Conservation (phyloP, 768 basidiomycete genomes). For the Daedaleopsis sinensis region DNA sequence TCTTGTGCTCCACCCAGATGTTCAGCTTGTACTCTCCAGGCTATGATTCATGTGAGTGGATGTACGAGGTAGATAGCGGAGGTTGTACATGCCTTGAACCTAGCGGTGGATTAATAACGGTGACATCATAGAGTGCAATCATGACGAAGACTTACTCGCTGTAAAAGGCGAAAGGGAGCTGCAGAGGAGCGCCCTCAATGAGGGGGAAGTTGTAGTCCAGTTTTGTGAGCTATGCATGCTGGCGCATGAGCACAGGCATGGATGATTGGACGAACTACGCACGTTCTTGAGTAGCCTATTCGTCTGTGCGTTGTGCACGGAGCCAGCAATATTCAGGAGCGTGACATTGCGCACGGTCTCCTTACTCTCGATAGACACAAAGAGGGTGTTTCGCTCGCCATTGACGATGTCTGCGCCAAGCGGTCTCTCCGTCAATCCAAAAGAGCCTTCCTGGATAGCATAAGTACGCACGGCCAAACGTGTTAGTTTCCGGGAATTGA, state of each 20-base stretch:
- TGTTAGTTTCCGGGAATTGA: slow-evolving; percentile 70
- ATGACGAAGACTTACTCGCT: slow-evolving; percentile 66
- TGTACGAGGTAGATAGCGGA: background rate
- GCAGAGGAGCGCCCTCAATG: slow-evolving; percentile 57
- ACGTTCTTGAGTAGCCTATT: slow-evolving; percentile 72
- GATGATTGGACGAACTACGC: background rate
- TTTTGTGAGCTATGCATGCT: slow-evolving; percentile 53
- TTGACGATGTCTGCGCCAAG: slow-evolving; percentile 73
- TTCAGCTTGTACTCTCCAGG: slow-evolving; percentile 75
- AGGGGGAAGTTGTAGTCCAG: slow-evolving; percentile 56
- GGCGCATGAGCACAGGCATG: background rate
- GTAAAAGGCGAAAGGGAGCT: slow-evolving; percentile 73
- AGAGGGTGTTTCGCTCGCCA: slow-evolving; percentile 75
- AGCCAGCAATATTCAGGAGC: slow-evolving; percentile 63
- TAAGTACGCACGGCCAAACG: slow-evolving; percentile 68
- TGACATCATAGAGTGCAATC: slow-evolving; percentile 1
- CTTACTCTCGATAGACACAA: slow-evolving; percentile 73
- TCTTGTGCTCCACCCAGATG: slow-evolving; percentile 74
- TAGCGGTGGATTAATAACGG: background rate
- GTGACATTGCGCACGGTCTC: slow-evolving; percentile 69
- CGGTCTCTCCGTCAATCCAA: background rate
- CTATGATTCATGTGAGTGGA: slow-evolving; percentile 38
- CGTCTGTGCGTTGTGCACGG: slow-evolving; percentile 67
- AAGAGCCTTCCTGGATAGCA: background rate
- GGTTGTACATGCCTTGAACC: slow-evolving; percentile 25